Conservation (phyloP, 2,329 filamentous ascomycete species). For the Xylaria sp. region DNA sequence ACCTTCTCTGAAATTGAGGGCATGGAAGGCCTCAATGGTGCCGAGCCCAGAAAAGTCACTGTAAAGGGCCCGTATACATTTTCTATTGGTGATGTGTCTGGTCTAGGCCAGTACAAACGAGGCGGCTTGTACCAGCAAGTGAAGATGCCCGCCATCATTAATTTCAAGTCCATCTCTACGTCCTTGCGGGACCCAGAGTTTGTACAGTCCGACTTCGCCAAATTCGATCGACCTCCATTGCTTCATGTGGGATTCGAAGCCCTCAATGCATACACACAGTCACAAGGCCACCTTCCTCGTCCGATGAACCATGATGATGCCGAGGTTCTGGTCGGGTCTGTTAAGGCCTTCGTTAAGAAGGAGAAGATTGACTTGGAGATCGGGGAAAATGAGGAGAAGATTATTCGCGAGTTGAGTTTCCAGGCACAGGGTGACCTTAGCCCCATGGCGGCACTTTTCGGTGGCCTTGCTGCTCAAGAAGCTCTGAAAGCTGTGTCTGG, state of each 20-base stretch:
- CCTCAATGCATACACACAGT: slow-evolving; percentile 83
- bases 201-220: slow-evolving; percentile 93
- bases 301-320: slow-evolving; percentile 90
- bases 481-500: slow-evolving; percentile 96
- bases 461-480: slow-evolving; percentile 92
- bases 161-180: slow-evolving; percentile 83
- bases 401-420: slow-evolving; percentile 92
- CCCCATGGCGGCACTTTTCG: slow-evolving; percentile 94
- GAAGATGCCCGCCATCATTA: slow-evolving; percentile 95
- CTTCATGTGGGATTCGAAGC: slow-evolving; percentile 94
- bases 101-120: slow-evolving; percentile 84
- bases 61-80: slow-evolving; percentile 98
- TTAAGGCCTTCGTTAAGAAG: slow-evolving; percentile 77
- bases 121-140: slow-evolving; percentile 94
- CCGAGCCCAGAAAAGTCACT: slow-evolving; percentile 86
- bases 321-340: slow-evolving; percentile 76
- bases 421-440: slow-evolving; percentile 91
- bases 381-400: slow-evolving; percentile 93
- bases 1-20: slow-evolving; percentile 94
- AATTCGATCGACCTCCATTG: slow-evolving; percentile 93
- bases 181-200: slow-evolving; percentile 89
- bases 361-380: slow-evolving; percentile 84
- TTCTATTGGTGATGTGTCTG: slow-evolving; percentile 92
- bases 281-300: slow-evolving; percentile 78
- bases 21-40: slow-evolving; percentile 86